These are phyloP conservation scores for Lactarius tabidus DNA, from an alignment of 768 basidiomycete genomes.

Conservation along the genomic window DNA sequence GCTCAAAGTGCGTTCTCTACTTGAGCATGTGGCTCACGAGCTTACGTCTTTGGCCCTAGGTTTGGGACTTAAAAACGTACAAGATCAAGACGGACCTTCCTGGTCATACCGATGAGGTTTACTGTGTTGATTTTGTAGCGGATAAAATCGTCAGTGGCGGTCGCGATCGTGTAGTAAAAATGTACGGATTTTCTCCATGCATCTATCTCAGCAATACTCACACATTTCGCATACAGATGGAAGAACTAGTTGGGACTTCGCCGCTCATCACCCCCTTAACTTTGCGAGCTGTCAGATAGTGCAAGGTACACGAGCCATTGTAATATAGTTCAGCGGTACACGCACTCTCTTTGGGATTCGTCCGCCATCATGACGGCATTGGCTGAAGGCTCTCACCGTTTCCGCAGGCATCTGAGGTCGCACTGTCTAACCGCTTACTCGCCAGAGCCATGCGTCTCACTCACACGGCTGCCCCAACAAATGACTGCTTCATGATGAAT, in stretches of 20 bases:
- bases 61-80: conserved; percentile 96
- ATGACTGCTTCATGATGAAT: background rate
- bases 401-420: background rate
- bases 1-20: conserved; percentile 62
- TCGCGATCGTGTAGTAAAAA: conserved; percentile 85
- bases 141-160: conserved; percentile 99
- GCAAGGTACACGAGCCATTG: background rate
- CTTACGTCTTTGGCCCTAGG: conserved; percentile 41
- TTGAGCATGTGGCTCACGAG: background rate
- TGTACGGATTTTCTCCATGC: conserved; percentile 53
- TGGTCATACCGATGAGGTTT: conserved; percentile 96
- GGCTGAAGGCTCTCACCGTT: background rate
- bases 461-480: background rate
- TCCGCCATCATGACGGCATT: background rate
- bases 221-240: conserved; percentile 14
- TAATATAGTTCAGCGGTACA: background rate
- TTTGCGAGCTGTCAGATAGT: background rate
- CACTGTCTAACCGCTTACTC: background rate
- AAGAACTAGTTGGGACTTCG: conserved; percentile 14
- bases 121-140: conserved; percentile 98
- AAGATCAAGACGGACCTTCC: conserved; percentile 93
- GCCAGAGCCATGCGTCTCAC: background rate
- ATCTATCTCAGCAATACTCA: background rate
- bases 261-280: background rate
- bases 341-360: background rate